Evolutionary conservation across 306 rosid species (phyloP), one percentile per base, ranked within the genome.

Genomic region (Arachis stenosperma): DNA sequence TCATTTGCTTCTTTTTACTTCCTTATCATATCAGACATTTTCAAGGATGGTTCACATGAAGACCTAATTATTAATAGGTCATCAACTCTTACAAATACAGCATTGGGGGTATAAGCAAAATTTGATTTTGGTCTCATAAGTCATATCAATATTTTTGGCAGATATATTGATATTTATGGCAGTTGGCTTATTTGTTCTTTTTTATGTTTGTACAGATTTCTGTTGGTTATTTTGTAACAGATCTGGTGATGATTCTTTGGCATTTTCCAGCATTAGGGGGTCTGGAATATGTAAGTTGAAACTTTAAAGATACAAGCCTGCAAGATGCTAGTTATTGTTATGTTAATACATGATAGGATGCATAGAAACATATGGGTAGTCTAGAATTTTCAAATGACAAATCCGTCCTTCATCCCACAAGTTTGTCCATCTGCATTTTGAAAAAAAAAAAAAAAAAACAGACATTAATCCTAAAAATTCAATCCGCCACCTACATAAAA

Each of bases 211-310:
- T 53, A 69, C 90, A 90, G 97, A 63, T 87, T 78, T 90, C 97
- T 65, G 15, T 84, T 71, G 97, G 97, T 27, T 88, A 90, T 78
- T 90, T 90, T 75, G 80, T 86, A 50, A 61, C 92, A 71, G 97
- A 90, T 86, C 70, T 90, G 78, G 90, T 76, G 7, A 88, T 90
- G 96, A 85, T 90, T 68, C 84, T 81, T 53, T 81, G 96, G 93
- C 42, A 66, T 55, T 90, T 83, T 80, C 93, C 93, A 60, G 91
- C 85, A 81, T 79, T 90, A 75, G 96, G 96, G 36, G 96, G 93
- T 78, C 75, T 84, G 54, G 93, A 88, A 78, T 90, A 90, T 80
- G 93, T 88, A 80, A 90, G 96, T 86, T 33, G 37, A 33, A 33
- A 2, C 37, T 33, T 33, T 0, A 33, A 33, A 33, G 37, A 33